Base-by-base conservation (phyloP, 352 stramenopile genomes). In the Phytopythium mirpurense region DNA sequence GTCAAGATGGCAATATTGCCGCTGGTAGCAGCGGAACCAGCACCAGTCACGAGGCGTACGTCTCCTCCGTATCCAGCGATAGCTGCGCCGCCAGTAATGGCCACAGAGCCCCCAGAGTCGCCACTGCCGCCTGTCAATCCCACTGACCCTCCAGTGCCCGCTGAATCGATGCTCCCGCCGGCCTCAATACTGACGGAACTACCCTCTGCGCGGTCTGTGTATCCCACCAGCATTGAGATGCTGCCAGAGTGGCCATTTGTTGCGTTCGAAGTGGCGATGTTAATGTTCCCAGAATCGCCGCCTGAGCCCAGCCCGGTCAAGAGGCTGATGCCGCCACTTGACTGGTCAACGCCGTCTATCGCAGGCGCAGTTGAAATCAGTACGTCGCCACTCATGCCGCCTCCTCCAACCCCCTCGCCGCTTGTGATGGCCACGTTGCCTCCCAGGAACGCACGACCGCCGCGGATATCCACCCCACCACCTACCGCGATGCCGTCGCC, bases 51-150 rank as follows among this genome's bases (percentile, higher is more conserved):
- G 41, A 67, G 59, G 10, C 21, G 38, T 37, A 67, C 60, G 37
- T 48, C 23, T 18, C 60, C 60, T 8, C 60, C 60, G 24, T 43
- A 42, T 1, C 35, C 41, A 11, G 55, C 26, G 10, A 31, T 55
- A n/a, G 65, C 68, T 19, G 31, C 27, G 16, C 74, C 74, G n/a
- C 63, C 70, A 18, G 24, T 54, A 26, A 82, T 62, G 18, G 56
- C 45, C 2, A 85, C 49, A 9, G 41, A 27, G 1, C 62, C 66
- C 18, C 37, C 47, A 2, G 56, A 45, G 8, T 29, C 16, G n/a
- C 26, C 57, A 24, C 59, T 70, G 7, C 59, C 48, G 5, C 66
- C 69, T 31, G 66, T 56, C 23, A 59, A 66, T 29, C 74, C 63
- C 14, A 78, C 57, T n/a, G 43, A 14, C 10, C 68, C 68, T 15